Base-by-base conservation (phyloP, 2,329 filamentous ascomycete species). In the Stromatinia cepivora region DNA sequence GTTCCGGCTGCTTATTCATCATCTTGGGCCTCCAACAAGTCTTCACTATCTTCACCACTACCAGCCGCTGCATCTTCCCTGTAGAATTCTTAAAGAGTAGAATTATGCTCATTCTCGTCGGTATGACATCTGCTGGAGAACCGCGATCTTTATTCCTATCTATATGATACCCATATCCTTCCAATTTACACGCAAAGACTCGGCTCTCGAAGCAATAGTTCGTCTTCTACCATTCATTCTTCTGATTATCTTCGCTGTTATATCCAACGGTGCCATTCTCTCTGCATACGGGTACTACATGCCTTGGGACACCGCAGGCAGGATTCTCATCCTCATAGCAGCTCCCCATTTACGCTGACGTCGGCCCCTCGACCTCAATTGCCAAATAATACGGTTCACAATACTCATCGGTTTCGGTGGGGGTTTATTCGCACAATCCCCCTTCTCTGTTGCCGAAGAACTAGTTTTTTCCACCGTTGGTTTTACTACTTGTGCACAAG, bases 81-180 rank as follows among this genome's bases (percentile, higher is more conserved):
- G 68, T 78, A 17, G 71, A 77, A 61, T 77, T 78, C 70, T 71
- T 81, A 53, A 78, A 78, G 67, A 81, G 80, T 8, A 75, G 73
- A n/a, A 73, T 78, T 0, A 77, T 82, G 66, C 74, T 79, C 1
- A 75, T 77, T 15, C 70, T 79, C 25, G 81, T 81, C 61, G 76
- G 76, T 61, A 39, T 52, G 20, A 82, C 79, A 0, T 75, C 78
- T 4, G 31, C 28, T 4, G 77, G 0, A 79, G 77, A 7, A 77
- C 80, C 4, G 76, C 78, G 6, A 76, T 79, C 11, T 80, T 81
- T 39, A 79, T 84, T 54, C 73, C 82, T 2, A 76, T 79, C 4
- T 82, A 81, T 73, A 52, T 66, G n/a, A 42, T 84, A 61, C 81
- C 85, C 39, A 84, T 86, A 69, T 82, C 82, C 73, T 85, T 84